phyloP scores from a whole-genome alignment of 2,329 filamentous ascomycete species.

The Byssothecium circinans region DNA sequence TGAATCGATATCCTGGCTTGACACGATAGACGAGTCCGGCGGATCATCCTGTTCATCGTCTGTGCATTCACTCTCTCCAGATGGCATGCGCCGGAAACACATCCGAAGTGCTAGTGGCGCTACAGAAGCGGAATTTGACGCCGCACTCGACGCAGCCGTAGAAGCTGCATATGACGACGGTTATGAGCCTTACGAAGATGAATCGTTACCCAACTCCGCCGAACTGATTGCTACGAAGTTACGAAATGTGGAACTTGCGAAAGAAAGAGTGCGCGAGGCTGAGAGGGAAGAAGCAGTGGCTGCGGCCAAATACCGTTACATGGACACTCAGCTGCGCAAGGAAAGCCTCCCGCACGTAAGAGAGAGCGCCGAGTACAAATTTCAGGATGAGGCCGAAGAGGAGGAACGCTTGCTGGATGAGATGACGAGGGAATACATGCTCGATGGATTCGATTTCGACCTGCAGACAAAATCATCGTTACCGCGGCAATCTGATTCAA shows the following conservation, averaged over 20 bases:
- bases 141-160: slow-evolving; percentile 89
- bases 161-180: slow-evolving; percentile 95
- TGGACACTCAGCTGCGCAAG: slow-evolving; percentile 49
- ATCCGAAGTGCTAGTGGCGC: slow-evolving; percentile 68
- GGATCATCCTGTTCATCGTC: slow-evolving; percentile 74
- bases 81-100: slow-evolving; percentile 68
- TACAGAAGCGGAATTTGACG: slow-evolving; percentile 90
- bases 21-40: slow-evolving; percentile 88
- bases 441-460: slow-evolving; percentile 80
- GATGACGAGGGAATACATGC: slow-evolving; percentile 79
- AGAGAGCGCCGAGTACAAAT: slow-evolving; percentile 40
- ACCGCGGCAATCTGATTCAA: slow-evolving; percentile 80
- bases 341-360: slow-evolving; percentile 47
- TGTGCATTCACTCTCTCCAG: slow-evolving; percentile 77
- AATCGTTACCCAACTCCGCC: slow-evolving; percentile 45
- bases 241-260: slow-evolving; percentile 72
- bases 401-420: slow-evolving; percentile 69
- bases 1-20: slow-evolving; percentile 88
- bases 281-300: slow-evolving; percentile 69
- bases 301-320: slow-evolving; percentile 62
- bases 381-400: slow-evolving; percentile 49
- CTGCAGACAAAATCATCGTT: slow-evolving; percentile 67
- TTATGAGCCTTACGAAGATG: slow-evolving; percentile 69
- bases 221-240: slow-evolving; percentile 40
- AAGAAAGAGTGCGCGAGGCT: slow-evolving; percentile 72